Evolutionary conservation across 2,329 filamentous ascomycete genomes (phyloP), one percentile per base, ranked within the genome.

Genomic region (Pseudogymnoascus sp.): DNA sequence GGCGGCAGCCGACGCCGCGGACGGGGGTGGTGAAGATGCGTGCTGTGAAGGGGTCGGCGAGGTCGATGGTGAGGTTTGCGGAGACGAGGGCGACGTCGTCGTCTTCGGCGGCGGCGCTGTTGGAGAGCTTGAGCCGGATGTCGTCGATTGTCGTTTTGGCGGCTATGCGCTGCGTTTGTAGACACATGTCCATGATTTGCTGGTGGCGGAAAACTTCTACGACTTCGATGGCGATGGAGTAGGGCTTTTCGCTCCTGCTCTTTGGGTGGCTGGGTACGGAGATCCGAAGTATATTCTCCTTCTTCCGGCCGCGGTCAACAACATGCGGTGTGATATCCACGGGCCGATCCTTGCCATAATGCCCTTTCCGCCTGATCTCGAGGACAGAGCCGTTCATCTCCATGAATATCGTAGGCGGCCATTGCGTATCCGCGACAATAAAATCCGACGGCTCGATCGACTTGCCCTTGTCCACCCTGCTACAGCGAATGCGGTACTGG

Each of bases 281-380:
- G 67, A 92, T 70, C 4, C 78, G 74, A 2, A 96, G 69, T 0
- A 68, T 71, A 67, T 96, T 96, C 5, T 62, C 28, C 62, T 61
- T 62, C 61, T 62, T 20, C 64, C 62, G 14, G 67, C 67, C 14
- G 60, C 65, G 30, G 70, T 63, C 38, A 58, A 43, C 65, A 18
- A 74, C 62, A 8, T 82, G 71, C 0, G 71, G 64, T 2, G 90
- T 91, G 22, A 96, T 75, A 66, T 96, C 90, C 5, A 89, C 76
- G 0, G 92, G 86, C 7, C 91, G 73, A 67, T 95, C 89, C 66
- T 86, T 89, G 9, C 86, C 86, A 68, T 92, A 82, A 64, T 94
- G 86, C 1, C 83, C 72, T 67, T 89, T 90, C 28, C 88, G 82
- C 39, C 87, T 82, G 8, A 84, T 71, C 22, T 78, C 75, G 14